A percentile compares a stretch with the other conserved stretches of the same genome.
Evolutionary conservation across 1,284 basidiomycete species (phyloP).

Genomic region (Pseudozyma thailandica): DNA sequence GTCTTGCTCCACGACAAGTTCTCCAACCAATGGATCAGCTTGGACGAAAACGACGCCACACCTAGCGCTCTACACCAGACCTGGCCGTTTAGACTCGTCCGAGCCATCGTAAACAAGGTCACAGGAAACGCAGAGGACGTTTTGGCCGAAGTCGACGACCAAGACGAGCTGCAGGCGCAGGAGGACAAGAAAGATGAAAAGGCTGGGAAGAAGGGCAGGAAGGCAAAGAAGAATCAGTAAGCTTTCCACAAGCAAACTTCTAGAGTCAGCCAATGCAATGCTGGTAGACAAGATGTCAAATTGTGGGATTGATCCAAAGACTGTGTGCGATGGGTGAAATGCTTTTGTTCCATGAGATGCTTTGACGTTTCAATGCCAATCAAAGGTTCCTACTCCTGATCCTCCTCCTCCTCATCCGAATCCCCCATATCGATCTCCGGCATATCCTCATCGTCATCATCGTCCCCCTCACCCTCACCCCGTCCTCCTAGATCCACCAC

Average conservation of each 20-base stretch:
- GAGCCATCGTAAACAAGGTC: slow-evolving; percentile 25
- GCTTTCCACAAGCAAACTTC: no score
- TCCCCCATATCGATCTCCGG: slow-evolving; percentile 48
- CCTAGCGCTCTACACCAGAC: slow-evolving; percentile 30
- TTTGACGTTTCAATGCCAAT: no score
- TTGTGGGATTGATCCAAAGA: no score
- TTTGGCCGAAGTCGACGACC: slow-evolving; percentile 16
- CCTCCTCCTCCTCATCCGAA: slow-evolving; percentile 43
- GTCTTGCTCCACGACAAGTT: slow-evolving; percentile 50
- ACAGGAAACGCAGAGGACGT: slow-evolving; percentile 29
- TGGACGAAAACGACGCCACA: slow-evolving; percentile 47
- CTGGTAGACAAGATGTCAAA: background rate
- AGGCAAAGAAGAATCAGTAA: slow-evolving; percentile 25
- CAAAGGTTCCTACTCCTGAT: background rate
- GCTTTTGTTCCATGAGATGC: no score
- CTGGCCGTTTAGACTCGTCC: slow-evolving; percentile 48
- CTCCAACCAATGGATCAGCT: slow-evolving; percentile 44
- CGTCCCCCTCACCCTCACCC: slow-evolving; percentile 16
- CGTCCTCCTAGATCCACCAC: background rate
- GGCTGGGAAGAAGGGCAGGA: slow-evolving; percentile 11
- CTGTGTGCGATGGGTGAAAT: no score
- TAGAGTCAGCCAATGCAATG: no score
- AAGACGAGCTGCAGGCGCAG: slow-evolving; percentile 3
- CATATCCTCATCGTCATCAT: slow-evolving; percentile 54
- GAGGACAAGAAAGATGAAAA: slow-evolving; percentile 1